Percentiles rank a stretch among this genome's conserved stretches.
These are phyloP conservation scores for Russula earlei DNA, from an alignment of 768 basidiomycete genomes.

Conservation along the genomic window DNA sequence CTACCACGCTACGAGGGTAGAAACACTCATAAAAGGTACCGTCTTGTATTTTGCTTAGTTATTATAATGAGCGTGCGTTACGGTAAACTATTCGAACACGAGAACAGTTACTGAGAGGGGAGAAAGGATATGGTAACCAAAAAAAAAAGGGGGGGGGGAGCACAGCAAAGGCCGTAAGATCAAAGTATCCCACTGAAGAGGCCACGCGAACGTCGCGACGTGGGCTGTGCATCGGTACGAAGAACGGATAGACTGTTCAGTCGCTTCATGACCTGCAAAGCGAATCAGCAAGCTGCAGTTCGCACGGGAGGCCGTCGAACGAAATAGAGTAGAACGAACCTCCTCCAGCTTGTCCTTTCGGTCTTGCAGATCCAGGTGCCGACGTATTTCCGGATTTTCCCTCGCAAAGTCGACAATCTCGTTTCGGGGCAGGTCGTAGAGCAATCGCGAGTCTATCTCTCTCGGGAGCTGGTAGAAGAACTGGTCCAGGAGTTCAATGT, in stretches of 20 bases:
- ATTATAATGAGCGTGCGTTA: conserved; percentile 8
- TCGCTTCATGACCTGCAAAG: conserved; percentile 80
- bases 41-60: neutral
- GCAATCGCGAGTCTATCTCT: conserved; percentile 88
- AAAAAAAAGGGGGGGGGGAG: neutral
- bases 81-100: neutral
- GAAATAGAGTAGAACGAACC: conserved; percentile 35
- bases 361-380: conserved; percentile 89
- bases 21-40: neutral
- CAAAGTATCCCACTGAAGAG: conserved; percentile 72
- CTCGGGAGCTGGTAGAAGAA: conserved; percentile 99
- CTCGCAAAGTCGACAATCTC: conserved; percentile 89
- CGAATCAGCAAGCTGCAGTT: neutral
- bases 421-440: conserved; percentile 86
- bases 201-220: conserved; percentile 64
- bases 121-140: neutral
- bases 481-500: conserved; percentile 94
- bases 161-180: conserved; percentile 12
- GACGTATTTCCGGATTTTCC: conserved; percentile 84
- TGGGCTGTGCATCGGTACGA: conserved; percentile 70
- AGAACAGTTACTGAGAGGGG: conserved; percentile 1
- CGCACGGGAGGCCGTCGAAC: neutral
- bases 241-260: conserved; percentile 86
- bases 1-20: neutral
- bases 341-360: conserved; percentile 97